phyloP scores from a whole-genome alignment of 2,329 filamentous ascomycete genomes.

The Allantophomopsis cytisporea region DNA sequence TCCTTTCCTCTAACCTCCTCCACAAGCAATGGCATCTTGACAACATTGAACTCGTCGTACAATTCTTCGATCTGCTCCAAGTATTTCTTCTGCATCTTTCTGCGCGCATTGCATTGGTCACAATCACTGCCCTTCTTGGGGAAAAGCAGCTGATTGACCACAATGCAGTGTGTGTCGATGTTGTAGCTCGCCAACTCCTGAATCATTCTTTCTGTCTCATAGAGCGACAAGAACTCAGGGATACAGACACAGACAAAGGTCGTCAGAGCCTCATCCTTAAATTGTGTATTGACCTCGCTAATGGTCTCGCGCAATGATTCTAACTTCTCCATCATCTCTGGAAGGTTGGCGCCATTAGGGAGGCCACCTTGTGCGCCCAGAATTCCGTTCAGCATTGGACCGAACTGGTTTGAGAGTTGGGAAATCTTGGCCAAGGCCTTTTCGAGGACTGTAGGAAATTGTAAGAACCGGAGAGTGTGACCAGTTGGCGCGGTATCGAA shows the following conservation, averaged over 20 bases:
- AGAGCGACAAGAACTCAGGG: slow-evolving; percentile 88
- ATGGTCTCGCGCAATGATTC: slow-evolving; percentile 89
- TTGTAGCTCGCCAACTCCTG: slow-evolving; percentile 87
- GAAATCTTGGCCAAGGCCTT: slow-evolving; percentile 97
- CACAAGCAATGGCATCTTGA: slow-evolving; percentile 91
- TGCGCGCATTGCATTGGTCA: slow-evolving; percentile 86
- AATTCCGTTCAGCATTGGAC: slow-evolving; percentile 87
- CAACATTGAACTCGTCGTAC: slow-evolving; percentile 98
- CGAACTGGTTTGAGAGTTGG: slow-evolving; percentile 86
- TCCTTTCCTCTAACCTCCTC: slow-evolving; percentile 96
- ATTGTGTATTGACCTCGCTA: slow-evolving; percentile 89
- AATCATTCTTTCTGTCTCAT: slow-evolving; percentile 99
- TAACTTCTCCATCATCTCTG: slow-evolving; percentile 89
- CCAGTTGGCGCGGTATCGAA: slow-evolving; percentile 98
- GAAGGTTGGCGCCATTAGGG: slow-evolving; percentile 84
- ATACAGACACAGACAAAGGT: slow-evolving; percentile 99
- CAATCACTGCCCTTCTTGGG: slow-evolving; percentile 74
- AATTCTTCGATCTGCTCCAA: slow-evolving; percentile 96
- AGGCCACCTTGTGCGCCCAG: slow-evolving; percentile 54
- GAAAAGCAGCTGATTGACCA: slow-evolving; percentile 95
- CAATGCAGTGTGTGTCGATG: slow-evolving; percentile 95
- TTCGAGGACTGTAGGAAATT: slow-evolving; percentile 95
- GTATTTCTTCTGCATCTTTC: slow-evolving; percentile 99
- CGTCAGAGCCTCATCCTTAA: slow-evolving; percentile 90
- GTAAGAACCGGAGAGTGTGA: slow-evolving; percentile 94